Base-by-base conservation (phyloP, 371 early-diverging fungal genomes). In the Chytridium lagenaria region DNA sequence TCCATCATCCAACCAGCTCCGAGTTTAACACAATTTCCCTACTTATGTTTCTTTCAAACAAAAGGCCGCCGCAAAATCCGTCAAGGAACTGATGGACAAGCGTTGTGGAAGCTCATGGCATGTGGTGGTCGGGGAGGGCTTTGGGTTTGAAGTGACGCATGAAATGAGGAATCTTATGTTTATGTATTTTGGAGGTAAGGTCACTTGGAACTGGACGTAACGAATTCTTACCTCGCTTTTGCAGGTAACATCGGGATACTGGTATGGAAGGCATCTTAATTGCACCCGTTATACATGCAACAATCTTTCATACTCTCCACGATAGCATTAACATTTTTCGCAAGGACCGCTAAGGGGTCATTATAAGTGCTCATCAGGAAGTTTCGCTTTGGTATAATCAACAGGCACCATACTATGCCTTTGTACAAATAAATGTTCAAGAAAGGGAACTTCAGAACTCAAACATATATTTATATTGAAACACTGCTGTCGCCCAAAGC, bases 1-100 rank as follows among this genome's bases (percentile, higher is more conserved):
- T 15, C 34, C 65, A 64, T 26, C 10, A 30, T 15, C 57, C 30
- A 57, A 23, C 57, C 22, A 5, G 57, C n/a, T n/a, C n/a, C n/a
- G n/a, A n/a, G n/a, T n/a, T n/a, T n/a, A n/a, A n/a, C n/a, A n/a
- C n/a, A n/a, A n/a, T n/a, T n/a, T n/a, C n/a, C n/a, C n/a, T n/a
- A n/a, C n/a, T 22, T 57, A 30, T 7, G 7, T 57, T 44, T 44
- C 19, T 26, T 38, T 31, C 39, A 30, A 19, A 10, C 19, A 0
- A 28, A 50, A 86, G 86, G 81, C 80, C 2, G 85, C 86, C 2
- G 79, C 85, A 16, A 86, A 85, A 63, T 76, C 73, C 19, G 77
- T 87, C 70, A 87, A 87, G 68, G 87, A 87, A 67, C 65, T 77
- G 51, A 85, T 87, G 85, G 87, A 87, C 76, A 86, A 86, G 68